Base-by-base conservation (phyloP, 2,329 filamentous ascomycete species). In the Clarireedia sp. region DNA sequence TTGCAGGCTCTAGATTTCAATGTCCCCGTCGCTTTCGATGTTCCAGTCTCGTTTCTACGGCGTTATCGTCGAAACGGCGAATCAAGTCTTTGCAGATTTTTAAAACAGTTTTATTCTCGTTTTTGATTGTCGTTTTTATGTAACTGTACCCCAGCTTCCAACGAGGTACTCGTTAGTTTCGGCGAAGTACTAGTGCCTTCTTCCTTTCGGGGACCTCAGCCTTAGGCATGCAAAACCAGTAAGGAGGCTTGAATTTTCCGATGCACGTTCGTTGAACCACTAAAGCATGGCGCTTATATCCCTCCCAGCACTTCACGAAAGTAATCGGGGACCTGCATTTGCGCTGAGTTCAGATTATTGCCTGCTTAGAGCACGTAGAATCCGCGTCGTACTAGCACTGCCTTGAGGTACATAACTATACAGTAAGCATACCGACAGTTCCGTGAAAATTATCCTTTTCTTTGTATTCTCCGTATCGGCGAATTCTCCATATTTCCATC, bases 391-490 rank as follows among this genome's bases (percentile, higher is more conserved):
- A n/a, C 38, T 41, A 19, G 38, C 38, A 41, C 38, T 41, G 38
- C 38, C 38, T 41, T 41, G 16, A 19, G 19, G 29, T 33, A 33
- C 29, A 33, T 33, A 33, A 33, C 29, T 33, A 33, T 33, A 33
- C 29, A 33, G 29, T 33, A 33, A 33, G 29, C 29, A 33, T 14
- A 33, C 29, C 29, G 29, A 33, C 29, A 33, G 12, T 5, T 33
- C 29, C 9, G 10, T 33, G 29, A 10, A 33, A 5, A 14, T 10
- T 33, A 14, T 33, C 9, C 9, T 33, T 33, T 48, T 21, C 21
- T 54, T 48, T 33, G 33, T 54, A 54, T 54, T 48, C 51, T 54
- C 51, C 51, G 51, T 19, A 21, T 54, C 51, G 51, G 51, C 51
- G 44, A 48, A 33, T 54, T 54, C 21, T 48, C 33, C 44, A 41